Percentiles rank a stretch among this genome's conserved stretches.
Conservation (phyloP, 257 asterid species). For the Solanum raphanifolium region DNA sequence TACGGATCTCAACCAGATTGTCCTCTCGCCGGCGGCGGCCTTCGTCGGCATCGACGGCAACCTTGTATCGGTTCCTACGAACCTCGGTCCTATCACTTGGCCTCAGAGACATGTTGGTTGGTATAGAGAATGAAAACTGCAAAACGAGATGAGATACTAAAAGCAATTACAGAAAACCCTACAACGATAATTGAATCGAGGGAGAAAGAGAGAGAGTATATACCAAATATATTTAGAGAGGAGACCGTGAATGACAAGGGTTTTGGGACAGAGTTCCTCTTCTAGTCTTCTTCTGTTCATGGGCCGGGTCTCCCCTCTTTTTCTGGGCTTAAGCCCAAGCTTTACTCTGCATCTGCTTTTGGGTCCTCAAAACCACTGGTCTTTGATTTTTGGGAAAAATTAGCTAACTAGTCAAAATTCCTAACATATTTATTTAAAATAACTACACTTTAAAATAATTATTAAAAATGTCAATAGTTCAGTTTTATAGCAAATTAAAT, state of each 20-base stretch:
- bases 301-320: conserved; percentile 7
- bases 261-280: neutral
- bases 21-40: conserved; percentile 94
- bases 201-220: neutral
- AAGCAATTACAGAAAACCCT: neutral
- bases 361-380: neutral
- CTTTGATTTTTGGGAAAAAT: no score
- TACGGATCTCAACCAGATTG: conserved; percentile 95
- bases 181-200: neutral
- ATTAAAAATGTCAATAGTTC: no score
- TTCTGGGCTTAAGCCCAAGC: neutral
- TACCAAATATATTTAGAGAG: conserved; percentile 2
- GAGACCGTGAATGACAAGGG: conserved; percentile 5
- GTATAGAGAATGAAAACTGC: neutral
- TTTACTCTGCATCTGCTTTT: neutral
- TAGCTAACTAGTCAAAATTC: no score
- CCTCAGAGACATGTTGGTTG: conserved; percentile 36
- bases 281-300: neutral
- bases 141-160: neutral
- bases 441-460: no score
- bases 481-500: no score
- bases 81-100: conserved; percentile 77
- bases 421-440: no score
- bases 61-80: conserved; percentile 89
- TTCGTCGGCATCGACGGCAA: conserved; percentile 91